Evolutionary conservation across 2,329 filamentous ascomycete species (phyloP).

Genomic region (Ceratocystis harringtonii): DNA sequence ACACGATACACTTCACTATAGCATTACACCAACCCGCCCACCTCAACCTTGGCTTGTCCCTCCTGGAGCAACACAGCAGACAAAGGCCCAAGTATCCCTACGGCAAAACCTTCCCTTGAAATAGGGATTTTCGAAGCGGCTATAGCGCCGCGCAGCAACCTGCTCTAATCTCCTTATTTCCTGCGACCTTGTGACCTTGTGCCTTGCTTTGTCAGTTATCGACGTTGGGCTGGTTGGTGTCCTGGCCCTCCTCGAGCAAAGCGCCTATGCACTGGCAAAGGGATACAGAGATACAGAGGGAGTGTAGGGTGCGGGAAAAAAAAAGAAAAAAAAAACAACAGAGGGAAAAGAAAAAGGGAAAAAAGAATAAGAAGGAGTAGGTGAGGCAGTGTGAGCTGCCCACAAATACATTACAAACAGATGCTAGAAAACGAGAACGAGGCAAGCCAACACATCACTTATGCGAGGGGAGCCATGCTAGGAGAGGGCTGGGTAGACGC

Average conservation of each 20-base stretch:
- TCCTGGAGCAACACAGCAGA: neutral
- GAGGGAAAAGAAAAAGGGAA: neutral
- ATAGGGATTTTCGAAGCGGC: conserved; percentile 6
- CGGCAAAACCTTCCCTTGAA: neutral
- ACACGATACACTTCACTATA: neutral
- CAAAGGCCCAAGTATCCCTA: neutral
- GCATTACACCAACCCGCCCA: neutral
- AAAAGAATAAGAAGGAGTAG: neutral
- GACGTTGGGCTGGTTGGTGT: too few species aligned
- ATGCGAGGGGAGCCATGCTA: neutral
- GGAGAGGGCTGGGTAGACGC: neutral
- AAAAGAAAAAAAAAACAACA: too few species aligned
- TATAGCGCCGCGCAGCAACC: neutral
- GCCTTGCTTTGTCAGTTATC: neutral
- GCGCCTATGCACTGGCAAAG: too few species aligned
- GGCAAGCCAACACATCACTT: neutral
- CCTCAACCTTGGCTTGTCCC: neutral
- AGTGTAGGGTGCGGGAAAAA: neutral
- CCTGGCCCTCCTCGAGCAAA: neutral
- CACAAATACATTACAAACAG: too few species aligned
- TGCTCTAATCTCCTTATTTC: neutral
- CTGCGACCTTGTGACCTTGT: neutral
- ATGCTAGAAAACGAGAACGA: neutral
- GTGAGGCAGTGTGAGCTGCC: neutral
- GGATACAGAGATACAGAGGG: neutral